A percentile compares a stretch with the other conserved stretches of the same genome.
phyloP scores from a whole-genome alignment of 345 rosid species.

The Boechera retrofracta region DNA sequence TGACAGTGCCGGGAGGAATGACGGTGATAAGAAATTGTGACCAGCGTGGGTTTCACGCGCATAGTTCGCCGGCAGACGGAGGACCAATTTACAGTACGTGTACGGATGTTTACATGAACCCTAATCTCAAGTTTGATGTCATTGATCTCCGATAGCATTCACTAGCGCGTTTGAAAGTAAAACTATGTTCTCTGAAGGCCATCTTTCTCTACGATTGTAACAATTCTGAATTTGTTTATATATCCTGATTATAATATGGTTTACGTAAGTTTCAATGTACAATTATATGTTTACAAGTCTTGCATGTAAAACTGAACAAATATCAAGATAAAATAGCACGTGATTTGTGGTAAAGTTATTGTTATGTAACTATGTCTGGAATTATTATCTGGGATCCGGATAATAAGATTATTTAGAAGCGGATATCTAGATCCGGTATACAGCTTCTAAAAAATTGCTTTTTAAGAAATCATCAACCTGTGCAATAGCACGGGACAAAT shows the following conservation, averaged over 20 bases:
- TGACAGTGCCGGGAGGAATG: slow-evolving; percentile 96
- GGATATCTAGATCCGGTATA: too few relatives aligned
- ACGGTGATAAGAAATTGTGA: slow-evolving; percentile 87
- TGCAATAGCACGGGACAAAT: too few relatives aligned
- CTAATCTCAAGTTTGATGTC: slow-evolving; percentile 73
- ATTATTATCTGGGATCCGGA: too few relatives aligned
- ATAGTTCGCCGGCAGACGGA: slow-evolving; percentile 77
- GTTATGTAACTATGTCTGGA: too few relatives aligned
- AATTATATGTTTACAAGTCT: neutral
- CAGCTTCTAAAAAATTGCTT: too few relatives aligned
- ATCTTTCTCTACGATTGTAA: slow-evolving; percentile 17
- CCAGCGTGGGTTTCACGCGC: slow-evolving; percentile 89
- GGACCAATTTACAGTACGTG: slow-evolving; percentile 86
- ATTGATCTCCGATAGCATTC: slow-evolving; percentile 75
- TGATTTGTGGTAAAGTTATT: neutral
- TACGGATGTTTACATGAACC: slow-evolving; percentile 91
- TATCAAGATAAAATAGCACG: neutral
- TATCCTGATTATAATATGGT: slow-evolving; percentile 27
- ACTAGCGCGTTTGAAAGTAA: slow-evolving; percentile 1
- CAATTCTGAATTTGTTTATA: slow-evolving; percentile 23
- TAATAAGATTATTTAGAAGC: too few relatives aligned
- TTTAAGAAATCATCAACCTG: too few relatives aligned
- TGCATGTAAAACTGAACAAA: neutral
- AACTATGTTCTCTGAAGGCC: slow-evolving; percentile 10
- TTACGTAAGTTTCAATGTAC: slow-evolving; percentile 7